phyloP scores from a whole-genome alignment of 2,329 filamentous ascomycete species.

The Alternaria viburni region DNA sequence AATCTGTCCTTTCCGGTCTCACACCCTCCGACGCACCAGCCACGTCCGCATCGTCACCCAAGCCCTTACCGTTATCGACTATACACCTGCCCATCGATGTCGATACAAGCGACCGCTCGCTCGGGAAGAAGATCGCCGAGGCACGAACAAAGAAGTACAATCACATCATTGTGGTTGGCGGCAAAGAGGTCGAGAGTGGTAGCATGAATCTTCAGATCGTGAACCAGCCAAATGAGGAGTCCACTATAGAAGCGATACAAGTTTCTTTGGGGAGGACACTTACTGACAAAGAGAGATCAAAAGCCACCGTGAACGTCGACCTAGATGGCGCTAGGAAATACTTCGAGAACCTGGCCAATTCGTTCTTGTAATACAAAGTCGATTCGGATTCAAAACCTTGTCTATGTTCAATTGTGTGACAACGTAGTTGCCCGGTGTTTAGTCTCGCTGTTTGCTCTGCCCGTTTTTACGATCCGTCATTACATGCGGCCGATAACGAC shows the following conservation, averaged over 20 bases:
- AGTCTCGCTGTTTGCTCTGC: neutral
- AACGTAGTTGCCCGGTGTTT: fast-evolving
- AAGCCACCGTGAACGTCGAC: conserved; percentile 21
- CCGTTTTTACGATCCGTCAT: neutral
- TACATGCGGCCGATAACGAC: neutral
- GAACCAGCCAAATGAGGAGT: conserved; percentile 47
- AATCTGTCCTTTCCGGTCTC: conserved; percentile 39
- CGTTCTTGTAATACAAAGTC: conserved; percentile 28
- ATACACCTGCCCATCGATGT: conserved; percentile 73
- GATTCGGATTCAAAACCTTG: neutral
- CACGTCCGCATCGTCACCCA: conserved; percentile 25
- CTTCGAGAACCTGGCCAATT: conserved; percentile 37
- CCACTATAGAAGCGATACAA: conserved; percentile 45
- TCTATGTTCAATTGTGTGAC: neutral
- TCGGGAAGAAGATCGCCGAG: conserved; percentile 73
- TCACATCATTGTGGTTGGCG: conserved; percentile 74
- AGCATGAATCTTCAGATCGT: conserved; percentile 39
- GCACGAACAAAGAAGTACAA: conserved; percentile 77
- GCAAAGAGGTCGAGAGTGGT: conserved; percentile 33
- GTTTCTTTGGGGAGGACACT: conserved; percentile 19
- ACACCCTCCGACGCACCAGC: conserved; percentile 18
- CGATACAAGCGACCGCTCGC: conserved; percentile 66
- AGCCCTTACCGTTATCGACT: conserved; percentile 56
- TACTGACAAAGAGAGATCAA: conserved; percentile 18
- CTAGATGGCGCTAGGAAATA: conserved; percentile 33